A percentile compares a stretch with the other conserved stretches of the same genome.
Evolutionary conservation across 345 rosid genomes (phyloP).

Genomic region (Populus nigra): DNA sequence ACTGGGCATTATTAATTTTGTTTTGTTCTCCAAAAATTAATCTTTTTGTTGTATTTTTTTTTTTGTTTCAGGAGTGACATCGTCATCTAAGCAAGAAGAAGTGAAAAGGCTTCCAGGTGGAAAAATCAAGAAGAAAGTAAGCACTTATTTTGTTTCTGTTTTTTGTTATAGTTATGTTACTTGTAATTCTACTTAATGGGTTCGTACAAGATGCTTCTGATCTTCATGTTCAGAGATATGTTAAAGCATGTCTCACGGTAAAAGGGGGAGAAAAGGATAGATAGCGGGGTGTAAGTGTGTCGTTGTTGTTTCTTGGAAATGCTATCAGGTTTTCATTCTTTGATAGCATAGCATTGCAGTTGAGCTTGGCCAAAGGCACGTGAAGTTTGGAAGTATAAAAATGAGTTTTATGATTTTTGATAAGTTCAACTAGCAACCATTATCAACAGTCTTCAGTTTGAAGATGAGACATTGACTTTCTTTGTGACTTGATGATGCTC

Average conservation of each 20-base stretch:
- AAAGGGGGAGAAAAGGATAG: no score
- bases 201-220: no score
- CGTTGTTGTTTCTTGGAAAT: background rate
- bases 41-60: background rate
- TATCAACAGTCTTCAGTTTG: background rate
- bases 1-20: background rate
- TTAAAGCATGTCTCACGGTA: no score
- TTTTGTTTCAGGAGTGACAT: slow-evolving; percentile 34
- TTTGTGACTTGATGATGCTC: background rate
- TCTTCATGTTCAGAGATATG: no score
- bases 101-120: slow-evolving; percentile 95
- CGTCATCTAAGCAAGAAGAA: slow-evolving; percentile 61
- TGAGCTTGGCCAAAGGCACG: background rate
- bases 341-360: background rate
- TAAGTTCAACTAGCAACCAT: background rate
- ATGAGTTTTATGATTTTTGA: background rate
- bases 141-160: background rate
- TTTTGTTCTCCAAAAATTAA: background rate
- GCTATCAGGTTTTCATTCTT: background rate
- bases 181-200: no score
- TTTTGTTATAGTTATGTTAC: background rate
- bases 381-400: background rate
- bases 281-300: background rate
- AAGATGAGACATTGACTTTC: background rate
- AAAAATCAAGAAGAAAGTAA: slow-evolving; percentile 90